Conservation (phyloP, 2,329 filamentous ascomycete species). For the Pyrenophora teres region DNA sequence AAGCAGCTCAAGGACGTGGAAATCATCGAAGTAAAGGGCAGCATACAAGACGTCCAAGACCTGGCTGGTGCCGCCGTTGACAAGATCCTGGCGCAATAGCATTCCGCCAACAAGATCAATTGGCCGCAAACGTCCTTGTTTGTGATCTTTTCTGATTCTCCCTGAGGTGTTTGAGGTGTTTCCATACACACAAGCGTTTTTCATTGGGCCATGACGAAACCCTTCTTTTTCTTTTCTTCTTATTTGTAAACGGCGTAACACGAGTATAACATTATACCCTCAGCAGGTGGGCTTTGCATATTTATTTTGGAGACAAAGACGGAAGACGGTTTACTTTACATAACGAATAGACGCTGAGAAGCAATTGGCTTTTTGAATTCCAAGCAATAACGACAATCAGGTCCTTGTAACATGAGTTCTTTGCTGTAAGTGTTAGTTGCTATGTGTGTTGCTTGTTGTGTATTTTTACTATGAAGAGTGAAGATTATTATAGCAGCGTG, state of each 20-base stretch:
- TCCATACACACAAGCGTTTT: too few relatives aligned
- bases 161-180: too few relatives aligned
- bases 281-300: background rate
- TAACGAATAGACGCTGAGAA: too few relatives aligned
- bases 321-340: too few relatives aligned
- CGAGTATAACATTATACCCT: background rate
- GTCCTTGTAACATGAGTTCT: too few relatives aligned
- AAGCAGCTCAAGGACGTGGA: slow-evolving; percentile 52
- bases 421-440: too few relatives aligned
- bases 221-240: slow-evolving; percentile 10
- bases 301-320: background rate
- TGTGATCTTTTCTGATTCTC: background rate
- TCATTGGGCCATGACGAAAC: background rate
- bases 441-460: too few relatives aligned
- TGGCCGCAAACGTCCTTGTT: slow-evolving; percentile 1
- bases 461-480: too few relatives aligned
- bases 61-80: slow-evolving; percentile 49
- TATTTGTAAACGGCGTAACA: slow-evolving; percentile 4
- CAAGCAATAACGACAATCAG: too few relatives aligned
- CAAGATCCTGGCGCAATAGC: slow-evolving; percentile 27
- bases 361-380: too few relatives aligned
- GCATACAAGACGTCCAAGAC: slow-evolving; percentile 46
- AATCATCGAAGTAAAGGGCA: slow-evolving; percentile 53
- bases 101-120: background rate
- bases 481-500: too few relatives aligned